A percentile compares a stretch with the other conserved stretches of the same genome.
Conservation (phyloP, 768 basidiomycete genomes). For the Mycena rosella region DNA sequence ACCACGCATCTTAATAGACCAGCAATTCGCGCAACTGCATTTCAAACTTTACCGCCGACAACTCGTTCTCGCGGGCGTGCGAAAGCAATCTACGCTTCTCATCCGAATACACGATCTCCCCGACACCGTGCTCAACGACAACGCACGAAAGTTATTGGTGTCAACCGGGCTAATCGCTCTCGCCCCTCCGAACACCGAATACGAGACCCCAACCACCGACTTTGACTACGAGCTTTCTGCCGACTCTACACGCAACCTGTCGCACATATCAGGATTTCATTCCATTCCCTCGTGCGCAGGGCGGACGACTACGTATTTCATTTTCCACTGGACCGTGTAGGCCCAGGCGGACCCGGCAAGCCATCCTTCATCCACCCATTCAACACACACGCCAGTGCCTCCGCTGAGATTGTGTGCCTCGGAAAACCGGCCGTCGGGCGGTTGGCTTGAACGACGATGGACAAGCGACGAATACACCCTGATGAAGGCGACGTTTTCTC, state of each 20-base stretch:
- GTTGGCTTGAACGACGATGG: slow-evolving; percentile 69
- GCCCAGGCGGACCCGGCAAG: background rate
- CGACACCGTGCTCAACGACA: background rate
- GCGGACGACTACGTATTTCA: slow-evolving; percentile 39
- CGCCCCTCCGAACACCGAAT: slow-evolving; percentile 18
- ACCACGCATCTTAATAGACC: slow-evolving; percentile 21
- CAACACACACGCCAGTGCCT: slow-evolving; percentile 40
- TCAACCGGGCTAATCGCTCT: slow-evolving; percentile 9
- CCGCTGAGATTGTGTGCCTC: slow-evolving; percentile 50
- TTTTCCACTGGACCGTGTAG: slow-evolving; percentile 31
- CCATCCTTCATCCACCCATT: slow-evolving; percentile 35
- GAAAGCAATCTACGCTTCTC: slow-evolving; percentile 43
- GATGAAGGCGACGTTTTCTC: slow-evolving; percentile 63
- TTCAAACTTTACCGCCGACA: slow-evolving; percentile 47
- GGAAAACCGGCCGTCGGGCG: slow-evolving; percentile 60
- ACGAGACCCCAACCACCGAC: slow-evolving; percentile 25
- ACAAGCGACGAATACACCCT: slow-evolving; percentile 62
- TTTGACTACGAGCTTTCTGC: slow-evolving; percentile 40
- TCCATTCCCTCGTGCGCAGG: slow-evolving; percentile 35
- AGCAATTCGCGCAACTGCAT: slow-evolving; percentile 50
- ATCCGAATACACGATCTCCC: slow-evolving; percentile 50
- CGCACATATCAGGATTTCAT: slow-evolving; percentile 36
- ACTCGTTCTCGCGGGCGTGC: slow-evolving; percentile 49
- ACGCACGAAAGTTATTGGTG: background rate
- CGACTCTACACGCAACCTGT: slow-evolving; percentile 29